Conservation (phyloP, 2,329 filamentous ascomycete genomes). For the Cladosporium colombiae region DNA sequence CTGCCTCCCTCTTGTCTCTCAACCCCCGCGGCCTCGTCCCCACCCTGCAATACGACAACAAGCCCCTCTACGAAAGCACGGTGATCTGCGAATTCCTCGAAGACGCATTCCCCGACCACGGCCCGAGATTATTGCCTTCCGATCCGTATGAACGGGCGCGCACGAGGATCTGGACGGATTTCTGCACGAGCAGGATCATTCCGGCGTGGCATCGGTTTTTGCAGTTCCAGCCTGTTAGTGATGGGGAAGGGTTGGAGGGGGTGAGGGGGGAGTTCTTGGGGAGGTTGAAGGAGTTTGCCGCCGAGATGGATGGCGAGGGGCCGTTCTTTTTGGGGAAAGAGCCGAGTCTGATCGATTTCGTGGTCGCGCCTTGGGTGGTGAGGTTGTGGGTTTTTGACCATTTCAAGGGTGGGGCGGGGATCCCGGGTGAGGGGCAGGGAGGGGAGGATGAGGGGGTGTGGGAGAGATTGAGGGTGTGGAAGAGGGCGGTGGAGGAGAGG, state of each 20-base stretch:
- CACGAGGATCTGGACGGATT: constrained; percentile 73
- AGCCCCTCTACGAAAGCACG: constrained; percentile 70
- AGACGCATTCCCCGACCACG: constrained; percentile 62
- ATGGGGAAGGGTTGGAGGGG: constrained; percentile 46
- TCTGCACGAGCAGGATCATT: constrained; percentile 66
- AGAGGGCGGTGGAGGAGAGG: constrained; percentile 58
- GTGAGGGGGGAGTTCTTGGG: constrained; percentile 60
- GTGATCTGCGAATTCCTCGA: constrained; percentile 77
- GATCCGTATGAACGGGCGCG: constrained; percentile 66
- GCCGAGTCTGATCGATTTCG: constrained; percentile 69
- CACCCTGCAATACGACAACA: constrained; percentile 59
- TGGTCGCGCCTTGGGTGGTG: constrained; percentile 69
- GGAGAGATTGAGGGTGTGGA: constrained; percentile 67
- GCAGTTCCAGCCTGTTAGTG: constrained; percentile 48
- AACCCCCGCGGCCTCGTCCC: constrained; percentile 78
- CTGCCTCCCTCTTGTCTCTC: constrained; percentile 64
- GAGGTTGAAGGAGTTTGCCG: constrained; percentile 61
- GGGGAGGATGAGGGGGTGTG: constrained; percentile 59
- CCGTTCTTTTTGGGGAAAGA: constrained; percentile 68
- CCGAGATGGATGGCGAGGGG: constrained; percentile 57
- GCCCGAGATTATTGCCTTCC: constrained; percentile 56
- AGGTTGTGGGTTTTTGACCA: constrained; percentile 73
- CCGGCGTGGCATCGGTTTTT: constrained; percentile 67
- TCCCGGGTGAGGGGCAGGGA: constrained; percentile 47
- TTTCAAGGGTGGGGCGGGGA: constrained; percentile 63